Evolutionary conservation across 2,329 filamentous ascomycete species (phyloP).

Genomic region (Cadophora gregata): DNA sequence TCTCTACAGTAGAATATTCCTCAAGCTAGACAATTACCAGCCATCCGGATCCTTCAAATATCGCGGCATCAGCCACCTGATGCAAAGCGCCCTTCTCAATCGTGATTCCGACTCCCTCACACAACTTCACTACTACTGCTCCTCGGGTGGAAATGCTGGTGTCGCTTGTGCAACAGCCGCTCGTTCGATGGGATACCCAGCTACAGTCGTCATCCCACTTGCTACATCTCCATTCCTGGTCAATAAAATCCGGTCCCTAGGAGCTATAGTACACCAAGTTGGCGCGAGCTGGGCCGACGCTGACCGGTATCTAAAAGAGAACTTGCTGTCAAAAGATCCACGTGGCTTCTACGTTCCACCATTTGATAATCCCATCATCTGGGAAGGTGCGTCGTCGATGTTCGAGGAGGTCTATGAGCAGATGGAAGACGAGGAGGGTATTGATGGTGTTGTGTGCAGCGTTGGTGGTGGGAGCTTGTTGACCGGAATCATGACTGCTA

Average conservation of each 20-base stretch:
- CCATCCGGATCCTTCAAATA: slow-evolving; percentile 88
- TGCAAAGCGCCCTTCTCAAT: slow-evolving; percentile 54
- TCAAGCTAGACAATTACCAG: slow-evolving; percentile 86
- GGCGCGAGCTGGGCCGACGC: slow-evolving; percentile 74
- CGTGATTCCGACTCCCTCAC: not conserved
- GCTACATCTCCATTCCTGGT: slow-evolving; percentile 73
- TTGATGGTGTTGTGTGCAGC: slow-evolving; percentile 76
- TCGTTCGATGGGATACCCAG: slow-evolving; percentile 63
- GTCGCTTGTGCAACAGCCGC: slow-evolving; percentile 81
- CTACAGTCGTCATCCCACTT: slow-evolving; percentile 77
- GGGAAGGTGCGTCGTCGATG: slow-evolving; percentile 67
- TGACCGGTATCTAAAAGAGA: slow-evolving; percentile 67
- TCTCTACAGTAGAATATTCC: slow-evolving; percentile 63
- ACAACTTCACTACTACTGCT: slow-evolving; percentile 61
- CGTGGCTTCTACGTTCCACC: slow-evolving; percentile 69
- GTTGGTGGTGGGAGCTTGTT: slow-evolving; percentile 84
- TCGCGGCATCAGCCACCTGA: slow-evolving; percentile 74
- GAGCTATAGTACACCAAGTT: slow-evolving; percentile 70
- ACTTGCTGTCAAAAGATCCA: slow-evolving; percentile 56
- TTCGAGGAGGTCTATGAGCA: slow-evolving; percentile 50
- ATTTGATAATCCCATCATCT: slow-evolving; percentile 72
- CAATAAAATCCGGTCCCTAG: slow-evolving; percentile 70
- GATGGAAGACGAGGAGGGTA: slow-evolving; percentile 44
- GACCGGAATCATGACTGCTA: slow-evolving; percentile 67
- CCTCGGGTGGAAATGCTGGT: slow-evolving; percentile 83